Evolutionary conservation across 1,284 basidiomycete genomes (phyloP), one percentile per base, ranked within the genome.

Genomic region (Puccinia triticina): DNA sequence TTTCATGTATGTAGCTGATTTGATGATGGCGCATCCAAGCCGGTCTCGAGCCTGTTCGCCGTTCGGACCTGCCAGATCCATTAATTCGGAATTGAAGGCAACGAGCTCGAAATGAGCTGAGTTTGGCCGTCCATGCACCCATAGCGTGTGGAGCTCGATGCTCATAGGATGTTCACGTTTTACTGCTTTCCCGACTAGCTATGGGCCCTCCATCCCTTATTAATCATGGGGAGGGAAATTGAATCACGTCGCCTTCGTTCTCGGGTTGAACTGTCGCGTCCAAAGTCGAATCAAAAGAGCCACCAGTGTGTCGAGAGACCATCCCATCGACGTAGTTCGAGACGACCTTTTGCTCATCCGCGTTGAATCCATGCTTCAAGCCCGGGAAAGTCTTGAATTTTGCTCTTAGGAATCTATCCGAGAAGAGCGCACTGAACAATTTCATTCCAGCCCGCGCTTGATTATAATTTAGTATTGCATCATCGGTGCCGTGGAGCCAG

Each of bases 331-430:
- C 69, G 32, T 66, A 78, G 50, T 78, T 78, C 14, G 64, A 21
- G 23, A 64, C 77, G 11, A 78, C 77, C 23, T 67, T 23, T 66
- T 66, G 32, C 53, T 78, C 77, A 8, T 50, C 64, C 59, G 26
- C 8, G 64, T 53, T 78, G 32, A 78, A 78, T 21, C 64, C 46
- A 69, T 78, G 77, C 5, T 43, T 18, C 29, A 78, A 78, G 26
- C 50, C 64, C 11, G 48, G 46, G 40, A 78, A 78, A 32, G 61
- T 50, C 55, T 78, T 78, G 64, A 78, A 78, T 69, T 78, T 78
- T 32, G 29, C n/a, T 37, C 46, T 23, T 32, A 48, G 23, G 40
- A 78, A 78, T 69, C 37, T 66, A 37, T 53, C 26, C 32, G 46
- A n/a, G 55, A 69, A 78, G 29, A 78, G 29, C 7, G 46, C 29